phyloP scores from a whole-genome alignment of 2,329 filamentous ascomycete species.

The Lachnellula cervina region DNA sequence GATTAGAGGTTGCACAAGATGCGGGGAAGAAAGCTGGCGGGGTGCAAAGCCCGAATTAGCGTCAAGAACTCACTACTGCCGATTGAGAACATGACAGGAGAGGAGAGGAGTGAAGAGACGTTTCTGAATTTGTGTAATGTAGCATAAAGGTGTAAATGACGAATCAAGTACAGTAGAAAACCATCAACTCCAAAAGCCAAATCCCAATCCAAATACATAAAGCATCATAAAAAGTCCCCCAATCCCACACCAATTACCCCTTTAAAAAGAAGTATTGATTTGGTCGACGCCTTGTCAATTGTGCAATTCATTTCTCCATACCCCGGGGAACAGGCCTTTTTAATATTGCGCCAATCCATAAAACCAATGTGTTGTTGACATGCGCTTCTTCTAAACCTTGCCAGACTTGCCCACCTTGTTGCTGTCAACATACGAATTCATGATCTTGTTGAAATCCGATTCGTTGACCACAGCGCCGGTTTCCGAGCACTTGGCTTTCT shows the following conservation, averaged over 20 bases:
- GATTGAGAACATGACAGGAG: too few species aligned
- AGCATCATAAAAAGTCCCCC: not conserved
- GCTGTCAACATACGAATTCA: constrained; percentile 53
- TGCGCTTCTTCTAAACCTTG: constrained; percentile 1
- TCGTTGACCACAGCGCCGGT: constrained; percentile 85
- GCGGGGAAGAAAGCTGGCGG: too few species aligned
- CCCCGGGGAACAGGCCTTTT: not conserved
- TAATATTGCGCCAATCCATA: not conserved
- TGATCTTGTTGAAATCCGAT: constrained; percentile 77
- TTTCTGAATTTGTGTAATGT: too few species aligned
- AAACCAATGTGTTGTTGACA: not conserved
- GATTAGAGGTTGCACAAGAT: too few species aligned
- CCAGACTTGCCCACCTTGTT: constrained; percentile 7
- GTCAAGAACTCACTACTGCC: too few species aligned
- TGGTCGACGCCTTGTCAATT: not conserved
- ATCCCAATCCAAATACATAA: too few species aligned
- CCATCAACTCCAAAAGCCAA: too few species aligned
- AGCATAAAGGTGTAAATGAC: too few species aligned
- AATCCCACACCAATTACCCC: not conserved
- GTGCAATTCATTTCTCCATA: not conserved
- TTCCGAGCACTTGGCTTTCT: constrained; percentile 94
- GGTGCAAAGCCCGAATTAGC: too few species aligned
- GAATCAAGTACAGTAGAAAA: too few species aligned
- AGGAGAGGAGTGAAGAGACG: too few species aligned
- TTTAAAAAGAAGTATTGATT: not conserved